phyloP scores from a whole-genome alignment of 441 rosid species.

The Gossypium lobatum region DNA sequence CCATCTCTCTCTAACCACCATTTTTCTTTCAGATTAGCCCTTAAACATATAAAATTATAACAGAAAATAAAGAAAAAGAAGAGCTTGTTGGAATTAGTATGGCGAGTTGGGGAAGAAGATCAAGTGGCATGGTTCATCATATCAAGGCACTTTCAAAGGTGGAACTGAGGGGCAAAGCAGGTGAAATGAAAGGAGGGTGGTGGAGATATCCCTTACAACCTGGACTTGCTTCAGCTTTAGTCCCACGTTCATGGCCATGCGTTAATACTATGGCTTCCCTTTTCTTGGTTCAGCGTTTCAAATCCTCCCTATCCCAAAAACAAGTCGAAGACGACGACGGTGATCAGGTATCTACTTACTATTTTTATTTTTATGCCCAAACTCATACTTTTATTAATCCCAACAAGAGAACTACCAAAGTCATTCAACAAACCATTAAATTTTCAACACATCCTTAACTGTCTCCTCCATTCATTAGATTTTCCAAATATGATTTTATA shows the following conservation, averaged over 20 bases:
- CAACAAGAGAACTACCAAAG: too few species aligned
- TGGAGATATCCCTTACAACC: constrained; percentile 1
- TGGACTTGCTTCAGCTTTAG: background rate
- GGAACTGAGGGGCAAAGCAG: background rate
- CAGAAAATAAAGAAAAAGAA: background rate
- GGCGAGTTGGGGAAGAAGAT: constrained; percentile 40
- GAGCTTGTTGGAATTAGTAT: constrained; percentile 13
- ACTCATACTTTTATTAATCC: too few species aligned
- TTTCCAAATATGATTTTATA: too few species aligned
- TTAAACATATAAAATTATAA: background rate
- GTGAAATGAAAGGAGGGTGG: background rate
- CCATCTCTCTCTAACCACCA: background rate
- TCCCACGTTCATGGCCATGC: background rate
- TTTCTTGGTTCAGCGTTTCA: background rate
- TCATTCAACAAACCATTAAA: too few species aligned
- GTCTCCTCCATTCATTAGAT: too few species aligned
- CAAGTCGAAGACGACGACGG: background rate
- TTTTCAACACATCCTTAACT: too few species aligned
- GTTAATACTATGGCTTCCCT: background rate
- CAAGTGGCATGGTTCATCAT: constrained; percentile 27
- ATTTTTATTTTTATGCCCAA: too few species aligned
- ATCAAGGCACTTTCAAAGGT: constrained; percentile 16
- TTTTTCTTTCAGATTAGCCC: background rate
- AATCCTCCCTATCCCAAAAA: background rate
- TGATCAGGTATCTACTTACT: background rate